These are phyloP conservation scores for Chondrostereum purpureum DNA, from an alignment of 1,284 basidiomycete species.

Conservation along the genomic window DNA sequence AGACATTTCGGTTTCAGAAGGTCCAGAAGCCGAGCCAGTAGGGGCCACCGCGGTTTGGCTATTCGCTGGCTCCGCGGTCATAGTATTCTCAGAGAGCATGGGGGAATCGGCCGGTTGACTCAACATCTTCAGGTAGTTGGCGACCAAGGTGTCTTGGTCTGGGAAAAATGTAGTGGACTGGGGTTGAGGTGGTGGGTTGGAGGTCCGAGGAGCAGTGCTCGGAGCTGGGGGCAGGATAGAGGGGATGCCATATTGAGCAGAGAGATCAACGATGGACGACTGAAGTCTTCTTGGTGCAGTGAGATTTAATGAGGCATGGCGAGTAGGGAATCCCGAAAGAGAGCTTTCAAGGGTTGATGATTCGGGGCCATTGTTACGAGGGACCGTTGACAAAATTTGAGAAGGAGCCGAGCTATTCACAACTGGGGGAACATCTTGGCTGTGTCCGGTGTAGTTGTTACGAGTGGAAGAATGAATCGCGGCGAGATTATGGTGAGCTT, in stretches of 20 bases:
- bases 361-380: slow-evolving; percentile 27
- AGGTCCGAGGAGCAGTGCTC: slow-evolving; percentile 38
- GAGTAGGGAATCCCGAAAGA: slow-evolving; percentile 31
- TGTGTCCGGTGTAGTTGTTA: slow-evolving; percentile 10
- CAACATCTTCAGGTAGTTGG: slow-evolving; percentile 38
- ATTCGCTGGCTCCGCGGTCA: slow-evolving; percentile 18
- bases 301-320: slow-evolving; percentile 35
- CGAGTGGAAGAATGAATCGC: not conserved
- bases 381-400: slow-evolving; percentile 25
- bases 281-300: slow-evolving; percentile 11
- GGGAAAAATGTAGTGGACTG: slow-evolving; percentile 16
- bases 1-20: not conserved
- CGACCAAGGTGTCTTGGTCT: slow-evolving; percentile 25
- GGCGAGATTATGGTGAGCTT: not conserved
- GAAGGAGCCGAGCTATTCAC: slow-evolving; percentile 34
- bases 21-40: slow-evolving; percentile 1
- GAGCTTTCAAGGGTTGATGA: slow-evolving; percentile 29
- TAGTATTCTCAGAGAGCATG: slow-evolving; percentile 26
- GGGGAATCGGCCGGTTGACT: slow-evolving; percentile 10
- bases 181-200: slow-evolving; percentile 12
- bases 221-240: slow-evolving; percentile 60
- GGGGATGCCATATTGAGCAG: slow-evolving; percentile 71
- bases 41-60: slow-evolving; percentile 3
- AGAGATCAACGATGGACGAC: slow-evolving; percentile 42
- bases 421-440: slow-evolving; percentile 37